Conservation (phyloP, 306 rosid species). For the Rubus parviflorus region DNA sequence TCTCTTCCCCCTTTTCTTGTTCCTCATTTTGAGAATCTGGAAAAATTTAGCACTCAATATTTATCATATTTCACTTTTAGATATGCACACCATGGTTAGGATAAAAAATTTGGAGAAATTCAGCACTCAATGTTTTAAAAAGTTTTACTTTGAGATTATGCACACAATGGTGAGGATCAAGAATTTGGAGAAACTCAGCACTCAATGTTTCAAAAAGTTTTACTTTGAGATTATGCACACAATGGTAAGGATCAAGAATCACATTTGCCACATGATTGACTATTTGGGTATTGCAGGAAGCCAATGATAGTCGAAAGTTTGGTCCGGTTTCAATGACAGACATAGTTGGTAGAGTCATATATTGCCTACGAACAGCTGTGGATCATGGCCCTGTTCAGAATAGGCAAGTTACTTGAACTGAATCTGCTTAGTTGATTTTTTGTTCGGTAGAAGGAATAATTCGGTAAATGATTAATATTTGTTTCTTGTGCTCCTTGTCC, state of each 20-base stretch:
- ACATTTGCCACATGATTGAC: neutral
- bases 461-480: slow-evolving; percentile 9
- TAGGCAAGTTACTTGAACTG: slow-evolving; percentile 46
- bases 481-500: slow-evolving; percentile 28
- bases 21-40: neutral
- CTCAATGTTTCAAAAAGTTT: too few relatives aligned
- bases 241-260: neutral
- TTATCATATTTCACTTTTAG: neutral
- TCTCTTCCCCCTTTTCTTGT: neutral
- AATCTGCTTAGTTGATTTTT: slow-evolving; percentile 19
- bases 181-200: neutral
- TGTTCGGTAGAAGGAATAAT: neutral
- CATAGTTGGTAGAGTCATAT: slow-evolving; percentile 90
- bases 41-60: neutral
- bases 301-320: slow-evolving; percentile 78
- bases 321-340: slow-evolving; percentile 86
- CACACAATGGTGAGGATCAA: neutral
- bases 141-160: neutral
- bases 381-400: slow-evolving; percentile 95
- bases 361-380: slow-evolving; percentile 82
- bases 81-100: neutral
- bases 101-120: neutral
- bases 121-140: neutral
- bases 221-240: neutral
- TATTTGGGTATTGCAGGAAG: slow-evolving; percentile 64